Percentiles rank a stretch among this genome's conserved stretches.
Evolutionary conservation across 1,284 basidiomycete genomes (phyloP).

Genomic region (Anthracocystis setariae): DNA sequence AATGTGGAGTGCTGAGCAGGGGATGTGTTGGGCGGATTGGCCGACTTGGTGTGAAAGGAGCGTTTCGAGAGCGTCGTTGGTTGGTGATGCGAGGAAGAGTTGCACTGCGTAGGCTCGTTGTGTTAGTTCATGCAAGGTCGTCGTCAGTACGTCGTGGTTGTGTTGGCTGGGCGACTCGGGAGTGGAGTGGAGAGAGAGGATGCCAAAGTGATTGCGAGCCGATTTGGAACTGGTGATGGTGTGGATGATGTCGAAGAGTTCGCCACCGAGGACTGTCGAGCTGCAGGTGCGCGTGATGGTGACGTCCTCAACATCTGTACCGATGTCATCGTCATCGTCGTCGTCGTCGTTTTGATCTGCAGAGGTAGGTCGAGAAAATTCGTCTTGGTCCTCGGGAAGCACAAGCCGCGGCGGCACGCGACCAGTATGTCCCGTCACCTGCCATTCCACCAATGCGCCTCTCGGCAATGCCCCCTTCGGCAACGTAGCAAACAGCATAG

Average conservation of each 20-base stretch:
- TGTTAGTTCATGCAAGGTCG: background rate
- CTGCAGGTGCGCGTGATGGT: conserved; percentile 1
- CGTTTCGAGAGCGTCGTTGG: background rate
- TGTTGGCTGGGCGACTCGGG: background rate
- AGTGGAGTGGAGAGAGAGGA: conserved; percentile 19
- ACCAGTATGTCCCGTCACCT: conserved; percentile 61
- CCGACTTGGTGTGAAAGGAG: background rate
- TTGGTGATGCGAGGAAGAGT: conserved; percentile 12
- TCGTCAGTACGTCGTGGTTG: background rate
- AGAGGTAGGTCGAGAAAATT: background rate
- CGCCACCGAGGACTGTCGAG: background rate
- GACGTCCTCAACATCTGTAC: conserved; percentile 21
- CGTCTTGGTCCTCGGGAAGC: background rate
- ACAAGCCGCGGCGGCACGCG: conserved; percentile 18
- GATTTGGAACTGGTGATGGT: conserved; percentile 13
- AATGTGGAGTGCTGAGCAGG: conserved; percentile 22
- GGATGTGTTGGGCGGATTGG: conserved; percentile 7
- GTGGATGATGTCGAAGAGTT: conserved; percentile 10
- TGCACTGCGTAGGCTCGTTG: conserved; percentile 17
- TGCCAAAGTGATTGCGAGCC: conserved; percentile 21
- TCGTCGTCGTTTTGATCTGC: conserved; percentile 44
- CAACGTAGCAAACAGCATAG: conserved; percentile 51
- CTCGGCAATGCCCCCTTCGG: conserved; percentile 43
- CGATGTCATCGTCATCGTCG: conserved; percentile 15
- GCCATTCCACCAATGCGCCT: conserved; percentile 61